phyloP scores from a whole-genome alignment of 176 grass and related monocot species.

The Alloteropsis semialata region DNA sequence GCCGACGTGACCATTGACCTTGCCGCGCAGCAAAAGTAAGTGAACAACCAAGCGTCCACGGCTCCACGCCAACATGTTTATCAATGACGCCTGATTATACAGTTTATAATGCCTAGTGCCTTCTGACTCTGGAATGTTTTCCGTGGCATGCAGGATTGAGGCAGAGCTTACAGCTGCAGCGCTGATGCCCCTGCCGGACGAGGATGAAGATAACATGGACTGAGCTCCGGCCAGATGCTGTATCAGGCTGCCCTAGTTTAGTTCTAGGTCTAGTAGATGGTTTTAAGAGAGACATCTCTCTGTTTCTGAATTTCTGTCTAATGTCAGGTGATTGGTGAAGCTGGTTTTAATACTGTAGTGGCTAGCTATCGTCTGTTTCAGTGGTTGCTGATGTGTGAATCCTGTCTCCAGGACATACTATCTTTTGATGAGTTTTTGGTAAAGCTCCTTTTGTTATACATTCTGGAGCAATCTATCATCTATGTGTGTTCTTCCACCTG shows the following conservation, averaged over 20 bases:
- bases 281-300: background rate
- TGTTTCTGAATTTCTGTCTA: conserved; percentile 8
- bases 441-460: background rate
- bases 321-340: background rate
- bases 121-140: background rate
- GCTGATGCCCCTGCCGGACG: conserved; percentile 61
- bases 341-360: background rate
- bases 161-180: conserved; percentile 51
- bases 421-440: background rate
- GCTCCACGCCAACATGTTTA: background rate
- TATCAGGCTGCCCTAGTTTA: background rate
- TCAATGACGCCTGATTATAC: background rate
- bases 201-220: conserved; percentile 49
- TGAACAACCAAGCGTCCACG: background rate
- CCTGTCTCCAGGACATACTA: background rate
- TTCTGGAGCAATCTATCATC: background rate
- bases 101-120: background rate
- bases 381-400: too few species aligned
- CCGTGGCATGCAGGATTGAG: conserved; percentile 41
- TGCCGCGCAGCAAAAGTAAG: conserved; percentile 46
- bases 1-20: conserved; percentile 59
- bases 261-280: background rate
- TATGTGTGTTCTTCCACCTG: too few species aligned
- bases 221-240: conserved; percentile 10
- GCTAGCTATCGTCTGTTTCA: background rate